Base-by-base conservation (phyloP, 768 basidiomycete species). In the Xerocomus spinulosus region DNA sequence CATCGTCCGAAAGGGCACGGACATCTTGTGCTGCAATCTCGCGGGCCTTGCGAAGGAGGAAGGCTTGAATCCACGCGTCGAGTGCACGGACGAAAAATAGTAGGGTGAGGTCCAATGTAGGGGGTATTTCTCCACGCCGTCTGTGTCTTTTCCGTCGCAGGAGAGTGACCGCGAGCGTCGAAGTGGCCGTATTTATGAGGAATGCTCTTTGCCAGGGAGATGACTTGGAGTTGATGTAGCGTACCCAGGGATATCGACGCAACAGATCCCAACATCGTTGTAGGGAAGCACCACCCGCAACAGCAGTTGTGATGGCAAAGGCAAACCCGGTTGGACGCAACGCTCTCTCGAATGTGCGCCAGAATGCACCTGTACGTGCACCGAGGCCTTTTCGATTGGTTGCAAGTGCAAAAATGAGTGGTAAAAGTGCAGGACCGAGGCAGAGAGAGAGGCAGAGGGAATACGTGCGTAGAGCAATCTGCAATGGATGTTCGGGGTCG, bases 21-120 rank as follows among this genome's bases (percentile, higher is more conserved):
- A 12, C 26, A 12, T 23, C 44, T n/a, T 41, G 40, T 15, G 29
- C 17, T 17, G 37, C 24, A 29, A 30, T 42, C 24, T 42, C 32
- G 34, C 44, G 52, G 25, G 44, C 48, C 52, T 18, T 62, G 59
- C 18, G 26, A 46, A 73, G 68, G 28, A 87, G 71, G 9, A 75
- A 64, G 0, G 64, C 51, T 61, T 88, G 88, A 2, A 82, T 60
- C 14, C 73, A 44, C 8, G 79, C 76, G 57, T 90, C 88, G 37
- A 85, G 56, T 1, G 87, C 85, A 36, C 87, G 78, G 24, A 87
- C 84, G 41, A 84, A 63, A 23, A 88, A 64, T 3, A 90, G 67
- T 1, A 90, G 66, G 14, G 79, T 87, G 30, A 90, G 68, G 55
- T 87, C 84, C 18, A 89, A 61, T 0, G 85, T 87, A 5, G 79